Percentiles rank a stretch among this genome's conserved stretches.
Evolutionary conservation across 352 stramenopile genomes (phyloP).

Genomic region (Phytophthora melonis): DNA sequence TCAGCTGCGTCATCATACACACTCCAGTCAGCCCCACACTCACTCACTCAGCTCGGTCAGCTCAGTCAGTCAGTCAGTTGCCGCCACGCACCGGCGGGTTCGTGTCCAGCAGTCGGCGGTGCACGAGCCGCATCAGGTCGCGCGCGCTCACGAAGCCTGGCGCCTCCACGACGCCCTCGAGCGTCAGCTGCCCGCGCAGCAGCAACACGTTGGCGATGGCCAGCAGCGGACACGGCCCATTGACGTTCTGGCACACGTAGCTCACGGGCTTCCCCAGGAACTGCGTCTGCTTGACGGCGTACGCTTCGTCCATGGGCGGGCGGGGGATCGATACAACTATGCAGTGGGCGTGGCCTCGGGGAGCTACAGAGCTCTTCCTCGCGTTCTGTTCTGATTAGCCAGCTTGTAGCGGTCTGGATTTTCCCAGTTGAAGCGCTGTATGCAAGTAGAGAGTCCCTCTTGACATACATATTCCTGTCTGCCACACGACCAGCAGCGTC

Average conservation of each 20-base stretch:
- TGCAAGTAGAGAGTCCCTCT: not conserved
- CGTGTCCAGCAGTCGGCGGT: constrained; percentile 83
- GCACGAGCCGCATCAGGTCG: constrained; percentile 93
- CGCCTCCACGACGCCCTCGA: constrained; percentile 69
- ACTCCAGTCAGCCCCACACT: no score
- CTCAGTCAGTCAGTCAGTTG: no score
- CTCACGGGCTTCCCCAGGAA: constrained; percentile 84
- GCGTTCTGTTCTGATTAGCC: not conserved
- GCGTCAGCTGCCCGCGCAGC: constrained; percentile 88
- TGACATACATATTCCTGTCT: not conserved
- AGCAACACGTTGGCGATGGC: constrained; percentile 97
- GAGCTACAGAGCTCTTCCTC: no score
- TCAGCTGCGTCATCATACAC: constrained; percentile 53
- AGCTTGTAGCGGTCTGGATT: not conserved
- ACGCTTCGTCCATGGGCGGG: constrained; percentile 63
- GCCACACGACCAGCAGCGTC: not conserved
- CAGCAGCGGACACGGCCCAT: constrained; percentile 97
- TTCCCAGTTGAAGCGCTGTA: not conserved
- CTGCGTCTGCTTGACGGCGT: constrained; percentile 79
- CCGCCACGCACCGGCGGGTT: constrained; percentile 72
- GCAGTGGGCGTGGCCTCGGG: no score
- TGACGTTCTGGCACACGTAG: constrained; percentile 98
- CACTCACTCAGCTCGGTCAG: no score
- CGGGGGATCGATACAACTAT: not conserved
- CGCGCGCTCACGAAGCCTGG: constrained; percentile 87